phyloP scores from a whole-genome alignment of 768 basidiomycete genomes.

The Pleurotus eryngii region DNA sequence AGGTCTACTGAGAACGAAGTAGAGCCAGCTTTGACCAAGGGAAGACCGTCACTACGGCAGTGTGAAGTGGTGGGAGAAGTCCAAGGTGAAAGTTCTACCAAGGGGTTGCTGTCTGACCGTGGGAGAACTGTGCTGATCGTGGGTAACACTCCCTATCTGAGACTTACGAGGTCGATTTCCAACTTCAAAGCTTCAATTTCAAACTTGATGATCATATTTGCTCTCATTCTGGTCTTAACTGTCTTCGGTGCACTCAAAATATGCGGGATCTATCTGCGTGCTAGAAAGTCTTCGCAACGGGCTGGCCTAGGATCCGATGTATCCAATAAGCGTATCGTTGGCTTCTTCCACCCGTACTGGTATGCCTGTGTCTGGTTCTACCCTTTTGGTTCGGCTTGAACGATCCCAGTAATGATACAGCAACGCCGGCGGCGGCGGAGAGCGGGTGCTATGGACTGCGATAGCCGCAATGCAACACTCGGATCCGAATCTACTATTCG shows the following conservation, averaged over 20 bases:
- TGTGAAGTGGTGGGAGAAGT: neutral
- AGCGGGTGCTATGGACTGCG: slow-evolving; percentile 93
- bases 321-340: slow-evolving; percentile 32
- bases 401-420: slow-evolving; percentile 36
- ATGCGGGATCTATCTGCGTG: neutral
- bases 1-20: neutral
- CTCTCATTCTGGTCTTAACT: neutral
- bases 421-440: slow-evolving; percentile 96
- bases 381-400: slow-evolving; percentile 29
- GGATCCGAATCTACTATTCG: slow-evolving; percentile 60
- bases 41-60: neutral
- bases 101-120: neutral
- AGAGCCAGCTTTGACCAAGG: neutral
- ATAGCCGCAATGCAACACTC: slow-evolving; percentile 71
- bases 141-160: neutral
- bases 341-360: slow-evolving; percentile 98
- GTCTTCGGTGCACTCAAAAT: neutral
- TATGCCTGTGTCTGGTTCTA: slow-evolving; percentile 30
- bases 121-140: neutral
- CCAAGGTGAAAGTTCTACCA: too few relatives aligned
- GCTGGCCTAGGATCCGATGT: neutral
- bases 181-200: neutral
- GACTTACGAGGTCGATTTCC: neutral
- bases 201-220: neutral
- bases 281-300: neutral